Percentiles rank a stretch among this genome's conserved stretches.
Evolutionary conservation across 2,329 filamentous ascomycete genomes (phyloP).

Genomic region (Parastagonospora avenae): DNA sequence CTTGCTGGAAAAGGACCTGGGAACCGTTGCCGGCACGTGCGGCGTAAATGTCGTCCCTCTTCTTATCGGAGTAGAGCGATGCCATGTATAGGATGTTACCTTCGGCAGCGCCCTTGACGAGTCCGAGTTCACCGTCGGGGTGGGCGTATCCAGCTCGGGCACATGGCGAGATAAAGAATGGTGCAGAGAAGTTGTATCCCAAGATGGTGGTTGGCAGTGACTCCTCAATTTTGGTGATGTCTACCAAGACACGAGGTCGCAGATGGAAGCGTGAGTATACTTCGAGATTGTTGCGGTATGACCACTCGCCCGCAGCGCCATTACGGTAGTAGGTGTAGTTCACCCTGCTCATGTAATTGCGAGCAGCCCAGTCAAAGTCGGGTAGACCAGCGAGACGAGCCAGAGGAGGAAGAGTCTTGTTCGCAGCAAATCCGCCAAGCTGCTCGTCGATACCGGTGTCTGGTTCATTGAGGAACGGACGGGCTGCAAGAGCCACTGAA

Average conservation of each 20-base stretch:
- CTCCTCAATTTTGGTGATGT: slow-evolving; percentile 51
- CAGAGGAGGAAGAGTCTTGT: slow-evolving; percentile 52
- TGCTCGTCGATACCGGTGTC: slow-evolving; percentile 38
- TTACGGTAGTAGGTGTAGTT: slow-evolving; percentile 65
- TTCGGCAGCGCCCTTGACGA: slow-evolving; percentile 57
- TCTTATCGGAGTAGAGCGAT: slow-evolving; percentile 43
- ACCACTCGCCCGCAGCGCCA: slow-evolving; percentile 61
- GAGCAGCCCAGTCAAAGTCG: slow-evolving; percentile 61
- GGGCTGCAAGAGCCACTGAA: slow-evolving; percentile 35
- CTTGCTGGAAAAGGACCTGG: slow-evolving; percentile 50
- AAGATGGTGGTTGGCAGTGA: slow-evolving; percentile 55
- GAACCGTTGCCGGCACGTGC: slow-evolving; percentile 25
- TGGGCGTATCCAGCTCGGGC: slow-evolving; percentile 50
- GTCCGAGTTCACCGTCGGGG: slow-evolving; percentile 54
- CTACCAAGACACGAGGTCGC: slow-evolving; percentile 57
- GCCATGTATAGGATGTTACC: slow-evolving; percentile 58
- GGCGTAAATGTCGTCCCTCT: slow-evolving; percentile 39
- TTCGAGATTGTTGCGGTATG: slow-evolving; percentile 63
- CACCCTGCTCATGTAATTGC: slow-evolving; percentile 52
- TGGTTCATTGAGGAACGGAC: slow-evolving; percentile 41
- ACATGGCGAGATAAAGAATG: slow-evolving; percentile 60
- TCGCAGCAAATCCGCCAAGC: slow-evolving; percentile 19
- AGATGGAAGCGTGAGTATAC: slow-evolving; percentile 57
- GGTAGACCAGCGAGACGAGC: slow-evolving; percentile 55
- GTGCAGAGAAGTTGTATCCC: slow-evolving; percentile 59